Evolutionary conservation across 495 filamentous ascomycete genomes (phyloP), one percentile per base, ranked within the genome.

Genomic region (Astrocystis sublimbata): DNA sequence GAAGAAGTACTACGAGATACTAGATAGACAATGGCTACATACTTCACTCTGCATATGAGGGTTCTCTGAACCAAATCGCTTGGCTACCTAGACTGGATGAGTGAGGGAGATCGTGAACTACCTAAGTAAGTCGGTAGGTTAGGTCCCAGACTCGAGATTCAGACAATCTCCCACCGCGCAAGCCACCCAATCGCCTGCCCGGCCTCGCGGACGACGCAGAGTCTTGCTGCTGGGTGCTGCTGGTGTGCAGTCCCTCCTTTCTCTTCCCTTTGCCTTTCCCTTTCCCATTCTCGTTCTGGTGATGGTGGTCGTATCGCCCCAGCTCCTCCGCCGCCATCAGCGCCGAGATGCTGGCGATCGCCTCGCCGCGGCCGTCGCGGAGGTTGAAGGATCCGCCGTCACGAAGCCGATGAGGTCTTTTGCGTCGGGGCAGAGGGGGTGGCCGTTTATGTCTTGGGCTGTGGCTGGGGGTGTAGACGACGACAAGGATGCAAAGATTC

Each of bases 341-440:
- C 3, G 92, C 75, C 3, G 83, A 75, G 21, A 97, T 73, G 17
- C 82, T 87, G 0, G 90, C 94, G 60, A 98, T 81, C 0, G 88
- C 93, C 23, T 87, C 87, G 0, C 86, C 88, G 68, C 81, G 82
- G 1, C 93, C 94, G 60, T 92, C 85, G 6, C 85, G 86, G 3
- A 97, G 79, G 64, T 90, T 90, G 64, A 88, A 97, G 52, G 89
- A 88, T 2, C 93, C 2, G 88, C 89, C 23, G 92, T 97, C 21
- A 97, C 87, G 71, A 96, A 98, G 0, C 94, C 94, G 40, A 98
- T 89, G 30, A 97, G 77, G 68, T 97, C 91, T 13, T 83, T 80
- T 62, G 90, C 89, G 1, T 76, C 74, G 0, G 94, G 94, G 5
- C 90, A 85, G 1, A 83, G 69, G 0, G 90, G 85, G 60, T 90